These are phyloP conservation scores for Pythium dissimile DNA, from an alignment of 352 stramenopile species.

Conservation along the genomic window DNA sequence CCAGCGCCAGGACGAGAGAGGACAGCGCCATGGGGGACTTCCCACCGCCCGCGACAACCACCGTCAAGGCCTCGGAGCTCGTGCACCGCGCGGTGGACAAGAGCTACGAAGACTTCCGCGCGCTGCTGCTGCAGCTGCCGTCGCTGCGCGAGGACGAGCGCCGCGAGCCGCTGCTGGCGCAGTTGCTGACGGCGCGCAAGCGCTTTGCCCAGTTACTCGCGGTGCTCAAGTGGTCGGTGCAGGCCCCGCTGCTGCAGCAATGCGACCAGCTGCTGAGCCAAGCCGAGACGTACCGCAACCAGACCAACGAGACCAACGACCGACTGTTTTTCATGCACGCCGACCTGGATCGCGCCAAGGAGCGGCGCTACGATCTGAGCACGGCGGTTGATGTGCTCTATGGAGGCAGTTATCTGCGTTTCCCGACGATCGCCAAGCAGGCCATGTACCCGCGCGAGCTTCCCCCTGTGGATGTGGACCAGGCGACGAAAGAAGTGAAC, in stretches of 20 bases:
- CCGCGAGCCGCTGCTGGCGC: conserved; percentile 59
- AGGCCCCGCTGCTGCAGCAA: conserved; percentile 72
- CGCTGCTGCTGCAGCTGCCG: conserved; percentile 66
- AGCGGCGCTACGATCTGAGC: conserved; percentile 76
- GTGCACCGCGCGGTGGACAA: conserved; percentile 76
- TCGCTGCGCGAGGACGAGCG: conserved; percentile 70
- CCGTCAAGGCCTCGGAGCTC: conserved; percentile 72
- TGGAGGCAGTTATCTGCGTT: conserved; percentile 65
- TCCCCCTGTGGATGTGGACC: conserved; percentile 52
- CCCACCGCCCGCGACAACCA: conserved; percentile 48
- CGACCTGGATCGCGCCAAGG: conserved; percentile 76
- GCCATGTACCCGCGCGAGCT: conserved; percentile 68
- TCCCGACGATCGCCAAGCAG: conserved; percentile 72
- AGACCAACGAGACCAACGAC: conserved; percentile 81
- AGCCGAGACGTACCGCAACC: conserved; percentile 61
- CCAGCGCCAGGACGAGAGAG: too few relatives aligned
- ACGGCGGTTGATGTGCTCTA: conserved; percentile 81
- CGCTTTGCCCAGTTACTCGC: conserved; percentile 76
- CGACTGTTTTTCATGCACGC: conserved; percentile 84
- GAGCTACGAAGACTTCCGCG: conserved; percentile 81
- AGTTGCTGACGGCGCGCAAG: conserved; percentile 57
- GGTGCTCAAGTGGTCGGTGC: conserved; percentile 84
- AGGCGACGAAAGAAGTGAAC: conserved; percentile 57
- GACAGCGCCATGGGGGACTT: conserved; percentile 73
- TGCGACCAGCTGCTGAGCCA: conserved; percentile 61